Base-by-base conservation (phyloP, 2,329 filamentous ascomycete species). In the Ophiostoma sp. region DNA sequence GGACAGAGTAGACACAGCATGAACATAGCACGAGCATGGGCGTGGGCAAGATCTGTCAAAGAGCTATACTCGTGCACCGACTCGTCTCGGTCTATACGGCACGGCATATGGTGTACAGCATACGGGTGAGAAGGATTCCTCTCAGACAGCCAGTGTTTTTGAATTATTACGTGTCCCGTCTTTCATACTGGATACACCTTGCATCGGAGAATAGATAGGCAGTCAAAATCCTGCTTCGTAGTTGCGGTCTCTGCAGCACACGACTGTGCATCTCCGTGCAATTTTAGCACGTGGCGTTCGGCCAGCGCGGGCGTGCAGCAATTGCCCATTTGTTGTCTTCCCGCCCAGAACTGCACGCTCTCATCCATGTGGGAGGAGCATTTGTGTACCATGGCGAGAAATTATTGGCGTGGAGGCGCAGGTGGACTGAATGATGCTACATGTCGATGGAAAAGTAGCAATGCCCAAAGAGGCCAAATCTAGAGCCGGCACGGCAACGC, bases 231-330 rank as follows among this genome's bases (percentile, higher is more conserved):
- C 5, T 31, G 57, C 6, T 33, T 33, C 17, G 13, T 33, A 4
- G 27, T 20, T 31, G 27, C 57, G 20, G 57, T 62, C 57, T 33
- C 27, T 31, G 57, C 52, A 35, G 13, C 57, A 62, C 27, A 62
- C 7, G 57, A 15, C 11, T 15, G 57, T 33, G 57, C 27, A 17
- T 17, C 23, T 3, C 27, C 3, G 11, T 33, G 44, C 44, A 62
- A 62, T 62, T n/a, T 62, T 7, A 33, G n/a, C 27, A 62, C 33
- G 57, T 62, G 57, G 57, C 57, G 57, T 33, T 35, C 27, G 57
- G 57, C 23, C 27, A 17, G 57, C 7, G 27, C 27, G 57, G 57
- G 15, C 13, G 23, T 27, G 15, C 15, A 62, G 2, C 7, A 48
- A n/a, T 4, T 48, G 6, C 6, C 2, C 44, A 48, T 13, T 57